Evolutionary conservation across 176 grass and related monocot genomes (phyloP).

Genomic region (Aegilops tauschii): DNA sequence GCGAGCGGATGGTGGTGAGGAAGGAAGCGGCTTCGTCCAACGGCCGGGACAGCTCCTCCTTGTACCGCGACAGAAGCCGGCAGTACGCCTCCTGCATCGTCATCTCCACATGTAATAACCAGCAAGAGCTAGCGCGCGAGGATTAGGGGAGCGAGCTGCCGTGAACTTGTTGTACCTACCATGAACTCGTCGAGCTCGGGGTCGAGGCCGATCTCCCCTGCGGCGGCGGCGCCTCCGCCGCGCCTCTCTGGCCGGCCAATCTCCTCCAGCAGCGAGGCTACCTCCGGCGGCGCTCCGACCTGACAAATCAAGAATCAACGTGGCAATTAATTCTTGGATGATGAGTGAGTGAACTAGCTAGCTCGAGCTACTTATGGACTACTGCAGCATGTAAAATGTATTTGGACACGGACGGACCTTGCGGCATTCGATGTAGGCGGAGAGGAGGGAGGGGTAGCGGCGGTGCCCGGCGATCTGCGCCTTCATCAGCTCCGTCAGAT

Average conservation of each 20-base stretch:
- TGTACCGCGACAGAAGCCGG: conserved; percentile 66
- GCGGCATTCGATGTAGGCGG: conserved; percentile 94
- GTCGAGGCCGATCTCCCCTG: conserved; percentile 59
- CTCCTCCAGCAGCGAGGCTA: conserved; percentile 78
- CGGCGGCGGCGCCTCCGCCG: background rate
- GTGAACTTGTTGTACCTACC: conserved; percentile 32
- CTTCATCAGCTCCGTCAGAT: conserved; percentile 87
- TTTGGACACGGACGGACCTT: conserved; percentile 49
- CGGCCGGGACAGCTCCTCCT: conserved; percentile 85
- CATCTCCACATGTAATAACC: conserved; percentile 57
- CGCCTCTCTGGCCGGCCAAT: conserved; percentile 52
- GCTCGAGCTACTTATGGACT: no score
- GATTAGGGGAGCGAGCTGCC: background rate
- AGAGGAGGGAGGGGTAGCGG: conserved; percentile 79
- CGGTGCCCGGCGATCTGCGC: conserved; percentile 94
- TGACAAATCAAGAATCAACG: conserved; percentile 39
- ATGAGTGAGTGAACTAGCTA: background rate
- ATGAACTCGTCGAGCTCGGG: conserved; percentile 99
- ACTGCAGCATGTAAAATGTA: background rate
- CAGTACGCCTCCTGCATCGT: conserved; percentile 73
- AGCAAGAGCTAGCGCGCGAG: background rate
- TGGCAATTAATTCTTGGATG: background rate
- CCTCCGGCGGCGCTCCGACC: conserved; percentile 85
- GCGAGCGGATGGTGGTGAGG: conserved; percentile 73
- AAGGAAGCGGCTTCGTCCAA: conserved; percentile 88